These are phyloP conservation scores for Besnoitia besnoiti DNA, from an alignment of 169 alveolate genomes.

Conservation along the genomic window DNA sequence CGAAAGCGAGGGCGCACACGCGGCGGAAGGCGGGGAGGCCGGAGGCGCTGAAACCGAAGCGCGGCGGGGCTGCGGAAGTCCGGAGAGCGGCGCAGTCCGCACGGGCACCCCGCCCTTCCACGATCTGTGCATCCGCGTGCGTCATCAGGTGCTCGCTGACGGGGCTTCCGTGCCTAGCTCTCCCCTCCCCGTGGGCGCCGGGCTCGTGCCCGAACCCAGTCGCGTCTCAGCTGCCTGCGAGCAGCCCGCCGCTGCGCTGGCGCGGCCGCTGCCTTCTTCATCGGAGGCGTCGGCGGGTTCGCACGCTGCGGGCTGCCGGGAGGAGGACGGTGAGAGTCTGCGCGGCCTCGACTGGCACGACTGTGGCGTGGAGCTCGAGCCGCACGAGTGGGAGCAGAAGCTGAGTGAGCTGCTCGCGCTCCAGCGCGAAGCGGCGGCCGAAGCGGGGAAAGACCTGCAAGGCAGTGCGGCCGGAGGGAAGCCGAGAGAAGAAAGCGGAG, in stretches of 20 bases:
- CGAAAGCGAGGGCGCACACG: no score
- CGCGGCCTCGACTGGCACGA: slow-evolving; percentile 44
- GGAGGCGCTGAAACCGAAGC: not conserved
- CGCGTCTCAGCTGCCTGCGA: not conserved
- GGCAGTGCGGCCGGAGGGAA: not conserved
- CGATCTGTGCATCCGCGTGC: slow-evolving; percentile 50
- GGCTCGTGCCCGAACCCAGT: not conserved
- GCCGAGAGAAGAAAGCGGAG: not conserved
- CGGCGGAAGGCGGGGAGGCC: no score
- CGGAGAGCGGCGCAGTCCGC: slow-evolving; percentile 8
- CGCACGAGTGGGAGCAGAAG: slow-evolving; percentile 60
- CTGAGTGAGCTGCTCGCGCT: slow-evolving; percentile 39
- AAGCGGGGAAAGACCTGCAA: not conserved
- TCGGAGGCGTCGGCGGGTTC: not conserved
- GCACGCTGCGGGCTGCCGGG: not conserved
- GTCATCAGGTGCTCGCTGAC: slow-evolving; percentile 69
- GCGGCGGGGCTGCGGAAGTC: not conserved
- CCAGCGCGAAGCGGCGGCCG: slow-evolving; percentile 23
- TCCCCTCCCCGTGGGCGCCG: not conserved
- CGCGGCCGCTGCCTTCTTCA: not conserved
- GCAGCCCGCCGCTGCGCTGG: not conserved
- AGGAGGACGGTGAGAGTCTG: not conserved
- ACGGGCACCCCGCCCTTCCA: slow-evolving; percentile 70
- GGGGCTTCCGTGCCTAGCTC: no score
- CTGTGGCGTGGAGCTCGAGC: slow-evolving; percentile 66